Evolutionary conservation across 2,329 filamentous ascomycete species (phyloP), one percentile per base, ranked within the genome.

Genomic region (Talaromyces sp.): DNA sequence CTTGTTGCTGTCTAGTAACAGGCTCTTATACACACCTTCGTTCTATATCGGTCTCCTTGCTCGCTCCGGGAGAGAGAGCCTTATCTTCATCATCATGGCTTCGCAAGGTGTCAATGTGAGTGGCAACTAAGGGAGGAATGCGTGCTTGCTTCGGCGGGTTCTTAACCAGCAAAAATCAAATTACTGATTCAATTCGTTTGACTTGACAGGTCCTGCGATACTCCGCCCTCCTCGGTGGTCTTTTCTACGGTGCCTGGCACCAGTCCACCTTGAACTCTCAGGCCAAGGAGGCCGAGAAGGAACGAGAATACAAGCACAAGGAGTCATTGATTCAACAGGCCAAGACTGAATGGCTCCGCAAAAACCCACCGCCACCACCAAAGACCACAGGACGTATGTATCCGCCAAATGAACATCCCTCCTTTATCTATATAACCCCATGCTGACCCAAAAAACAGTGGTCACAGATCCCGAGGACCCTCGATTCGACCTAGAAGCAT

Each of bases 161-260:
- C 59, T 56, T 54, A 74, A 11, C 11, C 9, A 46, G 9, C 19
- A 46, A 21, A 24, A 21, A 21, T 4, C n/a, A 21, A 71, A 74
- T 65, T 62, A 50, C 43, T 10, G 7, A 46, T 46, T 24, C 10
- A 19, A 12, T 46, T 46, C 11, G 43, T 24, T 46, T 24, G n/a
- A 12, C 2, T 59, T 12, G 70, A 57, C 78, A 99, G 94, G 93
- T 99, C 78, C 86, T 97, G 78, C 92, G 94, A 80, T 99, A 93
- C 85, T 93, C 92, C 74, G 92, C 92, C 75, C 90, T 99, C 68
- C 90, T 88, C 73, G 83, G 91, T 72, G 94, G 94, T 76, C 81
- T 97, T 75, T 88, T 96, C 81, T 99, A 99, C 83, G 94, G 94
- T 77, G 87, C 96, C 82, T 90, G 88, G 79, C 93, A 96, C 83